Evolutionary conservation across 345 rosid species (phyloP).

Genomic region (Viola odorata): DNA sequence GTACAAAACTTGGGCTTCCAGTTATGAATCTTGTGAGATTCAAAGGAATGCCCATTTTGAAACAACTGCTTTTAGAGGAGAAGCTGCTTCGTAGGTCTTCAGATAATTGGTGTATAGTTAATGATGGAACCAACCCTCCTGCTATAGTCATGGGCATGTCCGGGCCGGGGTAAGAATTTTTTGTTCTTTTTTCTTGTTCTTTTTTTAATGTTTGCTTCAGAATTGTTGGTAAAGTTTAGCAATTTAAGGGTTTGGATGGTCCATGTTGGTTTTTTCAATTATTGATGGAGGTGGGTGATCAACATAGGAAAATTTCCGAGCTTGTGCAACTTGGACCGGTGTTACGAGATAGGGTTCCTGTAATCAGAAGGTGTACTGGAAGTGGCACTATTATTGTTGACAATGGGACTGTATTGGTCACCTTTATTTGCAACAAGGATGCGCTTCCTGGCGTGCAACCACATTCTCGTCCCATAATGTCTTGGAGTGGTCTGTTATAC

Average conservation of each 20-base stretch:
- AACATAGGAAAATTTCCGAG: constrained; percentile 57
- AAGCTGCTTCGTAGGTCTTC: constrained; percentile 56
- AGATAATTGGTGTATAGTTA: constrained; percentile 76
- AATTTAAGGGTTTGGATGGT: neutral
- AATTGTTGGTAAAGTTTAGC: neutral
- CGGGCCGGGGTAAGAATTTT: constrained; percentile 51
- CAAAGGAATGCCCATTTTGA: constrained; percentile 57
- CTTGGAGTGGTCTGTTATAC: constrained; percentile 74
- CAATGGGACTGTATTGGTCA: constrained; percentile 59
- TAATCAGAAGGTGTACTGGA: constrained; percentile 72
- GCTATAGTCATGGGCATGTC: constrained; percentile 87
- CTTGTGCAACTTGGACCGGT: constrained; percentile 62
- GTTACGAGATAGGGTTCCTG: constrained; percentile 56
- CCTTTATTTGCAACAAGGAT: constrained; percentile 77
- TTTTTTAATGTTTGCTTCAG: neutral
- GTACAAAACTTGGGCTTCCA: constrained; percentile 41
- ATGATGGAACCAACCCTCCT: constrained; percentile 66
- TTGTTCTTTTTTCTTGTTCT: neutral
- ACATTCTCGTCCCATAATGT: constrained; percentile 80
- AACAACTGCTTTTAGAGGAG: constrained; percentile 71
- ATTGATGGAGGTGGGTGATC: constrained; percentile 17
- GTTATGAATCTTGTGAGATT: constrained; percentile 64
- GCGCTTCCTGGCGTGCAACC: constrained; percentile 64
- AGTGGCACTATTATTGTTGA: constrained; percentile 95
- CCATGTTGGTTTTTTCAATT: neutral